These are phyloP conservation scores for Lipomyces sp. DNA, from an alignment of 805 yeast species.

Conservation along the genomic window DNA sequence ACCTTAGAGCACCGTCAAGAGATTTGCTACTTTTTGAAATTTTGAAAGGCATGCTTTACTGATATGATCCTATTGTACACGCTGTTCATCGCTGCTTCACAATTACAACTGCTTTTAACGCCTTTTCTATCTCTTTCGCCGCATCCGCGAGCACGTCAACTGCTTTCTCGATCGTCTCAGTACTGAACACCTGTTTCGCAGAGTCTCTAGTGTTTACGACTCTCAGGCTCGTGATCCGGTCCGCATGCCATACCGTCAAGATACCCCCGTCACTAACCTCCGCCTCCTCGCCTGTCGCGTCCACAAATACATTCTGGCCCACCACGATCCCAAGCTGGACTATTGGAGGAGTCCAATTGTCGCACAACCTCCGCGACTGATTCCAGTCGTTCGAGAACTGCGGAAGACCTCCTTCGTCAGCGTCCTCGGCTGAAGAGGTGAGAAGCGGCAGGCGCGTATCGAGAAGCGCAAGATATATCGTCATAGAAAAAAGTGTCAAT, in stretches of 20 bases:
- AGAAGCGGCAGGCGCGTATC: conserved; percentile 49
- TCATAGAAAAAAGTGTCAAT: conserved; percentile 71
- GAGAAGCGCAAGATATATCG: conserved; percentile 75
- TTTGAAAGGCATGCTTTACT: too few relatives aligned
- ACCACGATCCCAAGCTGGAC: conserved; percentile 72
- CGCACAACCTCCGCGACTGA: conserved; percentile 48
- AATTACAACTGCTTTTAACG: conserved; percentile 4
- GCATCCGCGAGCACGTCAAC: conserved; percentile 10
- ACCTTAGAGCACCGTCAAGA: too few relatives aligned
- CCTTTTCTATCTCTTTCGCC: conserved; percentile 15
- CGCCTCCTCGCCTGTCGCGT: conserved; percentile 87
- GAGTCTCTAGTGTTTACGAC: conserved; percentile 17
- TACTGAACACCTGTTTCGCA: conserved; percentile 16
- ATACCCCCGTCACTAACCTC: conserved; percentile 83
- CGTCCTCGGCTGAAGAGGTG: conserved; percentile 4
- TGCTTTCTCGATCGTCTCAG: conserved; percentile 5
- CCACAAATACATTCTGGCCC: conserved; percentile 67
- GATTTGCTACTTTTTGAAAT: too few relatives aligned
- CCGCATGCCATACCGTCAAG: conserved; percentile 65
- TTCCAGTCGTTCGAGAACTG: conserved; percentile 57
- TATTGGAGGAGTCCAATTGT: conserved; percentile 63
- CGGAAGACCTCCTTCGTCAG: conserved; percentile 17
- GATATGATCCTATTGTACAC: too few relatives aligned
- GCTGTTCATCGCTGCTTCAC: too few relatives aligned
- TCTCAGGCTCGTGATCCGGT: conserved; percentile 57